Evolutionary conservation across 331 rosid species (phyloP).

Genomic region (Pyrus hybrid): DNA sequence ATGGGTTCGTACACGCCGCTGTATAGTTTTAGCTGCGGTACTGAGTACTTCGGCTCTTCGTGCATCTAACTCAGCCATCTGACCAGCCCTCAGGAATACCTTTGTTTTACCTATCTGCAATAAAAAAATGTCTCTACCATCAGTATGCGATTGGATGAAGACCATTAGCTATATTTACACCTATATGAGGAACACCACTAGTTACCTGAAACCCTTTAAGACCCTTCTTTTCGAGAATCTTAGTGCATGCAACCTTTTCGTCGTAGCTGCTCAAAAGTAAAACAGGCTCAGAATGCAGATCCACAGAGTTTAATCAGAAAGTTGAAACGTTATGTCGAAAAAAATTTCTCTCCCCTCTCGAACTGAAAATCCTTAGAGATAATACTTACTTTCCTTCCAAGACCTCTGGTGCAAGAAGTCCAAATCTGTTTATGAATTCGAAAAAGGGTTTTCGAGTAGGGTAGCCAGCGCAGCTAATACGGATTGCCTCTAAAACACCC

Average conservation of each 20-base stretch:
- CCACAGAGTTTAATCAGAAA: slow-evolving; percentile 3
- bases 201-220: slow-evolving; percentile 96
- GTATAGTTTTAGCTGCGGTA: slow-evolving; percentile 80
- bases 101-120: slow-evolving; percentile 91
- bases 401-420: slow-evolving; percentile 78
- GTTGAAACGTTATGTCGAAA: not conserved
- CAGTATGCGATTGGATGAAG: slow-evolving; percentile 6
- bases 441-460: slow-evolving; percentile 95
- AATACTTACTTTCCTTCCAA: slow-evolving; percentile 61
- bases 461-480: slow-evolving; percentile 98
- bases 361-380: slow-evolving; percentile 7
- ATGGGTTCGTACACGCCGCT: slow-evolving; percentile 74
- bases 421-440: slow-evolving; percentile 78
- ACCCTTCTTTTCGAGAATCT: slow-evolving; percentile 70
- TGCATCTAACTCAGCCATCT: slow-evolving; percentile 98
- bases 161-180: not conserved
- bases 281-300: slow-evolving; percentile 23
- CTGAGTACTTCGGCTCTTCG: slow-evolving; percentile 75
- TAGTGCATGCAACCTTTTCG: slow-evolving; percentile 67
- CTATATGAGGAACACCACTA: slow-evolving; percentile 10
- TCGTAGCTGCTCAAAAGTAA: slow-evolving; percentile 46
- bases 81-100: slow-evolving; percentile 95
- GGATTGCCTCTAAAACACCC: slow-evolving; percentile 99
- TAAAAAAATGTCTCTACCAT: slow-evolving; percentile 10
- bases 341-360: slow-evolving; percentile 4